A percentile compares a stretch with the other conserved stretches of the same genome.
phyloP scores from a whole-genome alignment of 345 rosid species.

The Citropsis articulata region DNA sequence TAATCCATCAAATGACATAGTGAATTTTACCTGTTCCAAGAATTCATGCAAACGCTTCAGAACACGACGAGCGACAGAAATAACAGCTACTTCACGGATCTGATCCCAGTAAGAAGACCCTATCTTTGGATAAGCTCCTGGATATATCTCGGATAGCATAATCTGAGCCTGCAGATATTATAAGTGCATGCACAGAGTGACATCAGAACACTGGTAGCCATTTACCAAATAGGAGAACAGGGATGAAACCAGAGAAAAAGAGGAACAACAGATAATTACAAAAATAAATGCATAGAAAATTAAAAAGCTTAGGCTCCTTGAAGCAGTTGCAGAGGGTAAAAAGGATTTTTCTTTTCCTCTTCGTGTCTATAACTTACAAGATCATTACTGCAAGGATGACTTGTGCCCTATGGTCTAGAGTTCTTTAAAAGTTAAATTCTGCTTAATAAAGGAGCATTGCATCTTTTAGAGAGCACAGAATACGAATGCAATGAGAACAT shows the following conservation, averaged over 20 bases:
- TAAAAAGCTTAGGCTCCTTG: not conserved
- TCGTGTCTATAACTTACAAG: not conserved
- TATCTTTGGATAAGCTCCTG: constrained; percentile 85
- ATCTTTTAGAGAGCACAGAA: not conserved
- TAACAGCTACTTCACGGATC: constrained; percentile 75
- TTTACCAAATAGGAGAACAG: not conserved
- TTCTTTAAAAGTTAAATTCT: not conserved
- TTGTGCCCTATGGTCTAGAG: not conserved
- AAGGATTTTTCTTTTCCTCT: not conserved
- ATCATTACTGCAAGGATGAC: not conserved
- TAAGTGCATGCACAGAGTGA: constrained; percentile 7
- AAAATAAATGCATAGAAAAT: not conserved
- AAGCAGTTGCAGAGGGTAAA: not conserved
- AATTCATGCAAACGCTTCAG: constrained; percentile 77
- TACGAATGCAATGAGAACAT: not conserved
- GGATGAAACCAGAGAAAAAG: not conserved
- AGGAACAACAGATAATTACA: not conserved
- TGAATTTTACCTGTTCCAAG: constrained; percentile 65
- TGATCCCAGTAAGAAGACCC: constrained; percentile 92
- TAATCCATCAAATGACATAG: constrained; percentile 9
- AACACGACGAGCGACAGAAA: constrained; percentile 68
- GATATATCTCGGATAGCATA: constrained; percentile 92
- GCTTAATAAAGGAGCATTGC: not conserved
- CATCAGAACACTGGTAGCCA: constrained; percentile 2
- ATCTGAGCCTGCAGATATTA: constrained; percentile 68